Evolutionary conservation across 2,329 filamentous ascomycete genomes (phyloP).

Genomic region (Talaromyces sp.): DNA sequence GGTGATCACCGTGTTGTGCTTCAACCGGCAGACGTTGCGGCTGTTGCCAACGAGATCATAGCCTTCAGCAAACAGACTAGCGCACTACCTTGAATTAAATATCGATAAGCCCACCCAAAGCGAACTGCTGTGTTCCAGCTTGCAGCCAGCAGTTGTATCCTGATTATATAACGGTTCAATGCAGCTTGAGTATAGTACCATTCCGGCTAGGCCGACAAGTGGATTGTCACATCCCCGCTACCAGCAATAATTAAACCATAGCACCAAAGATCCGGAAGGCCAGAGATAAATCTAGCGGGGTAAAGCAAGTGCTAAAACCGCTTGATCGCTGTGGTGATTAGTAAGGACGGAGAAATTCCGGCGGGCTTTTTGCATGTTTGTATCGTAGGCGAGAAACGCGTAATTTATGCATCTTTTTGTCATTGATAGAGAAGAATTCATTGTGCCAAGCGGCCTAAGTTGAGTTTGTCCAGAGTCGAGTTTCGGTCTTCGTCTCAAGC

Average conservation of each 20-base stretch:
- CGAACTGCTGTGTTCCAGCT: no score
- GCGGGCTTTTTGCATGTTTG: neutral
- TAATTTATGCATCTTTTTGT: neutral
- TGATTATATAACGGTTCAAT: no score
- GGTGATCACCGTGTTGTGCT: conserved; percentile 69
- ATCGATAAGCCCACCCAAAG: neutral
- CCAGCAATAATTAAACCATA: neutral
- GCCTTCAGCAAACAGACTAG: conserved; percentile 43
- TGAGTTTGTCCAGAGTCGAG: neutral
- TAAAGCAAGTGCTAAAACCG: neutral
- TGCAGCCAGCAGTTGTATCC: neutral
- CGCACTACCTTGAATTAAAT: neutral
- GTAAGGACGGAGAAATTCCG: neutral
- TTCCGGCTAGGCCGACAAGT: neutral
- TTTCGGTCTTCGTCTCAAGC: neutral
- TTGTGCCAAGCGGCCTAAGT: neutral
- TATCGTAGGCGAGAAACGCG: neutral
- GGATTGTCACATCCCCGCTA: neutral
- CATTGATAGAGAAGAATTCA: neutral
- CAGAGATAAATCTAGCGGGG: neutral
- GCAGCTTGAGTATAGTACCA: neutral
- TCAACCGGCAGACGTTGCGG: conserved; percentile 62
- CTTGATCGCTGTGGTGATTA: neutral
- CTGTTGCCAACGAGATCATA: conserved; percentile 53
- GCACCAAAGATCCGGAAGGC: neutral